Evolutionary conservation across 202 grass and related monocot species (phyloP).

Genomic region (Tripidium arundinaceum): DNA sequence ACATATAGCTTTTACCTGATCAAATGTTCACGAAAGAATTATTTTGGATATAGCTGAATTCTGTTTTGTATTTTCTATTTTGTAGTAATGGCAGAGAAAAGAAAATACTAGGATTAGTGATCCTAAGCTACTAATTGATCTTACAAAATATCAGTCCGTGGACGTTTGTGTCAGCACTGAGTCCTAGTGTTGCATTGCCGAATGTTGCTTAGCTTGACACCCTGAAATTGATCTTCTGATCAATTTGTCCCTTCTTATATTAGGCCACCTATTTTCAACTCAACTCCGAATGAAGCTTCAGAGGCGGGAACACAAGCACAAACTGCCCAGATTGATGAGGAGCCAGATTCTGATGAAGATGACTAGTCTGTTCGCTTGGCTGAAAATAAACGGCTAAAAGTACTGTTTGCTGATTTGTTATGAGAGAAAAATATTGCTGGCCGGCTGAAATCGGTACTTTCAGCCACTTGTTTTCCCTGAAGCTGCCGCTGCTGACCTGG

Average conservation of each 20-base stretch:
- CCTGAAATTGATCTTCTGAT: neutral
- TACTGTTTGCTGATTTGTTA: no score
- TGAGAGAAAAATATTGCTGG: no score
- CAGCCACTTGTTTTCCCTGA: neutral
- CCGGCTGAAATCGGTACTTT: no score
- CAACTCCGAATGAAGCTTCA: slow-evolving; percentile 4
- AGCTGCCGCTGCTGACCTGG: neutral
- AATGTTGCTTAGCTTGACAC: neutral
- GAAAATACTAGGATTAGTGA: neutral
- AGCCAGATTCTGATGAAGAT: slow-evolving; percentile 46
- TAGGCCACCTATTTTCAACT: slow-evolving; percentile 62
- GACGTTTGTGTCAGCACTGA: neutral
- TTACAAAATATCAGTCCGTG: no score
- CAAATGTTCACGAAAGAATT: no score
- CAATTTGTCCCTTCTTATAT: neutral
- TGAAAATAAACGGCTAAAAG: no score
- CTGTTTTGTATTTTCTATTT: neutral
- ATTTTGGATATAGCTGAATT: neutral
- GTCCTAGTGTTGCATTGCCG: no score
- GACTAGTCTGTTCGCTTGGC: no score
- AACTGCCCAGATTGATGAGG: slow-evolving; percentile 26
- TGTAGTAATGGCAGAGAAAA: neutral
- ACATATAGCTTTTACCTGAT: no score
- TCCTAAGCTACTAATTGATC: neutral
- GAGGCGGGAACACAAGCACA: no score